phyloP scores from a whole-genome alignment of 805 yeast genomes.

The Wickerhamiella allomyrinae region DNA sequence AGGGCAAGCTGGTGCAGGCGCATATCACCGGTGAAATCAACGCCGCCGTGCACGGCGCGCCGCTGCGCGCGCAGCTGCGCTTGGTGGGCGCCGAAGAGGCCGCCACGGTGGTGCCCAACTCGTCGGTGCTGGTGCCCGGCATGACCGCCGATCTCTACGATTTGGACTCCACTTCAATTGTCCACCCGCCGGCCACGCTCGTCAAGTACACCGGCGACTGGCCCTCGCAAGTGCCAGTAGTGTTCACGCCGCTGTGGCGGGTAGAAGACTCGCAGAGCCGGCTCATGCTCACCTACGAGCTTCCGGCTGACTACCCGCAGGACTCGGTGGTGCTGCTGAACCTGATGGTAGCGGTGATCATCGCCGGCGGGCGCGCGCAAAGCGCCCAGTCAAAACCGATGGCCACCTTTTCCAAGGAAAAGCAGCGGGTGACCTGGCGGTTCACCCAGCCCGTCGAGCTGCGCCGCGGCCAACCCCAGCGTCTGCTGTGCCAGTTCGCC shows the following conservation, averaged over 20 bases:
- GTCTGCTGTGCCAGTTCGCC: constrained; percentile 72
- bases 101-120: not conserved
- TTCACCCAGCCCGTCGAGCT: constrained; percentile 30
- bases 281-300: constrained; percentile 56
- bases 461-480: constrained; percentile 36
- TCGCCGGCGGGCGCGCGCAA: constrained; percentile 42
- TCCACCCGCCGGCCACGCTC: constrained; percentile 37
- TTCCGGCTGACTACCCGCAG: constrained; percentile 35
- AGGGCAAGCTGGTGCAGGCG: constrained; percentile 45
- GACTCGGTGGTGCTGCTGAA: constrained; percentile 38
- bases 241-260: constrained; percentile 77
- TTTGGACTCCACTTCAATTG: constrained; percentile 29
- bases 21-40: constrained; percentile 58
- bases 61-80: constrained; percentile 11
- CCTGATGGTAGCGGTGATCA: constrained; percentile 45
- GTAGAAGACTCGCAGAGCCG: constrained; percentile 75
- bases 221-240: constrained; percentile 41
- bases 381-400: constrained; percentile 82
- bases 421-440: constrained; percentile 78
- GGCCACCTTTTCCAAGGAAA: constrained; percentile 80
- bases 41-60: constrained; percentile 33
- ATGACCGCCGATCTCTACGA: constrained; percentile 17
- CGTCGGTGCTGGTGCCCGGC: not conserved
- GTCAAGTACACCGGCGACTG: constrained; percentile 51
- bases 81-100: not conserved